Evolutionary conservation across 1,139 yeast genomes (phyloP), one percentile per base, ranked within the genome.

Genomic region (Yamadazyma aaseri): DNA sequence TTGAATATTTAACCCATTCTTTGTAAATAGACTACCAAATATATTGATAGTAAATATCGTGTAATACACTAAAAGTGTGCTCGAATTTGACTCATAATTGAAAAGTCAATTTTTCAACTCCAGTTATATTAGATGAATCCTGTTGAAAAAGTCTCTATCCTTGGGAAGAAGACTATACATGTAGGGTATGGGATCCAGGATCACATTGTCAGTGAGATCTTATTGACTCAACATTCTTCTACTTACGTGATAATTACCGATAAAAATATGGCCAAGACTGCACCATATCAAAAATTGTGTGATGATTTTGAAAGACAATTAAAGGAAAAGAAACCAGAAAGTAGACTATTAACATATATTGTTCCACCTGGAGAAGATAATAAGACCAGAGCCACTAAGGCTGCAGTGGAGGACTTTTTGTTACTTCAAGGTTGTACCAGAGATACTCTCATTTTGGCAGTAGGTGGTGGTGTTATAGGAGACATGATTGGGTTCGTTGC

Each of bases 401-500:
- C 95, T 17, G 81, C 79, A 15, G 90, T 94, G 39, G 99, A 94
- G 63, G 98, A 94, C 63, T 92, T 75, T 62, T 66, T 94, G 55
- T 73, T 94, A 45, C 55, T 65, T n/a, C 66, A 86, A 52, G 95
- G 96, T 17, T 94, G 99, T 61, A 92, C 97, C 17, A 77, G 98
- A 62, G 99, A 94, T 56, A 89, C 97, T 3, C 90, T 94, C 17
- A 81, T 94, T 39, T 63, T 94, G 38, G 99, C 99, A 4, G 79
- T 94, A 41, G 99, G 98, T 40, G 99, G 99, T 44, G 99, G 99
- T 49, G 95, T 94, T 34, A 90, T 94, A 62, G 99, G 99, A 38
- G 99, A 94, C 56, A 92, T 94, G 98, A 86, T 92, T 50, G 99
- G 99, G 4, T 94, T 81, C 57, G 97, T 92, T 32, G 98, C 98